Percentiles rank a stretch among this genome's conserved stretches.
phyloP scores from a whole-genome alignment of 192 early-diverging fungal species.

The Backusella luteola region DNA sequence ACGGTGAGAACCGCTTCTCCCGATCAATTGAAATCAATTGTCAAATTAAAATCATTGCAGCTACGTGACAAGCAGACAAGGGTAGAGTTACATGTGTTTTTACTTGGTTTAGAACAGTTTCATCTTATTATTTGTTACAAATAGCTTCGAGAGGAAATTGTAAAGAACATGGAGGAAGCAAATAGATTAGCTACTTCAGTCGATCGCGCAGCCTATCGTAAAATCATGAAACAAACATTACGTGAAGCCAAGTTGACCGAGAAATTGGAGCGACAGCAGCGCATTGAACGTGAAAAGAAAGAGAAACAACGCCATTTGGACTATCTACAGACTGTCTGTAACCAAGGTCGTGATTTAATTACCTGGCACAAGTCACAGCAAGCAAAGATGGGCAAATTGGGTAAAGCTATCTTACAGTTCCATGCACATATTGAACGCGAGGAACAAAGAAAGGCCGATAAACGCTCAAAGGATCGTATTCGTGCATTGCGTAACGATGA shows the following conservation, averaged over 20 bases:
- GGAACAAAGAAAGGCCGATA: conserved; percentile 84
- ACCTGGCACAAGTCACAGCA: conserved; percentile 73
- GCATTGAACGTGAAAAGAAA: conserved; percentile 83
- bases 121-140: background rate
- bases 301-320: conserved; percentile 84
- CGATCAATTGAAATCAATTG: conserved; percentile 70
- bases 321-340: conserved; percentile 71
- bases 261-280: conserved; percentile 83
- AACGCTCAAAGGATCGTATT: conserved; percentile 89
- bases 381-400: conserved; percentile 67
- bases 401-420: conserved; percentile 70
- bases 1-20: conserved; percentile 37
- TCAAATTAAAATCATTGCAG: conserved; percentile 82
- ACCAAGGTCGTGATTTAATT: conserved; percentile 72
- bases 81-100: conserved; percentile 26
- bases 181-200: conserved; percentile 77
- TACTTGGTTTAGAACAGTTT: background rate
- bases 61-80: conserved; percentile 76
- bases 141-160: conserved; percentile 70
- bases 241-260: conserved; percentile 87
- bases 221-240: conserved; percentile 78
- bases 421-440: conserved; percentile 87
- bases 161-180: conserved; percentile 65
- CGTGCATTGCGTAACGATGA: conserved; percentile 94
- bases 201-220: conserved; percentile 73